Evolutionary conservation across 2,329 filamentous ascomycete species (phyloP), one percentile per base, ranked within the genome.

Genomic region (Cadophora luteo-olivacea): DNA sequence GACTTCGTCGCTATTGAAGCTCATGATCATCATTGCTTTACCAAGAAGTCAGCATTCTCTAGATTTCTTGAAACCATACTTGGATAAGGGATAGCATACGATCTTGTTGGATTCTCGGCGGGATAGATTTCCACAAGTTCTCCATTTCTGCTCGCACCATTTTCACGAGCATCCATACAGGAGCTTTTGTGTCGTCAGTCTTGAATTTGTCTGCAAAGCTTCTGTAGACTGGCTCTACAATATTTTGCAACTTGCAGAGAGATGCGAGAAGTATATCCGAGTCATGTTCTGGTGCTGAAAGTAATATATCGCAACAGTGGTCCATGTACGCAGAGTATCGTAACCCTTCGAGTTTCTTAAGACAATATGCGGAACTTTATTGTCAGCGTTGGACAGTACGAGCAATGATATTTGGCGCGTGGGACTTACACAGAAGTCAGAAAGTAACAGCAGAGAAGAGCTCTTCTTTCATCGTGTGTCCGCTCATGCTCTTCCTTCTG

Each of bases 151-250:
- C 52, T 24, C 61, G 51, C 25, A 69, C 68, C 19, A 64, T 32
- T 51, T 71, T 70, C 4, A 69, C 61, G 41, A 70, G 70, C 72
- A 74, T 73, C 69, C 68, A 70, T 9, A 69, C 41, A 8, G 72
- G 73, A 1, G 68, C 70, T 60, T 65, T 70, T 3, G 61, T 51
- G 3, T 68, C 68, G n/a, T 66, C 67, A 4, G 45, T 14, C 33
- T 54, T 57, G 7, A 25, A 25, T 22, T 63, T 71, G n/a, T 61
- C 63, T n/a, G 68, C 51, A 3, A 75, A 45, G 22, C 38, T 64
- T 41, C 48, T 64, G 22, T 70, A 63, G 32, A 72, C 61, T 8
- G 68, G 64, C 29, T 72, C 70, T 12, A 70, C 48, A 6, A 73
- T 67, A 41, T 52, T 65, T 64, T 72, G 69, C 9, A 74, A 33